These are phyloP conservation scores for Monosporascus sp. DNA, from an alignment of 2,329 filamentous ascomycete genomes.

Conservation along the genomic window DNA sequence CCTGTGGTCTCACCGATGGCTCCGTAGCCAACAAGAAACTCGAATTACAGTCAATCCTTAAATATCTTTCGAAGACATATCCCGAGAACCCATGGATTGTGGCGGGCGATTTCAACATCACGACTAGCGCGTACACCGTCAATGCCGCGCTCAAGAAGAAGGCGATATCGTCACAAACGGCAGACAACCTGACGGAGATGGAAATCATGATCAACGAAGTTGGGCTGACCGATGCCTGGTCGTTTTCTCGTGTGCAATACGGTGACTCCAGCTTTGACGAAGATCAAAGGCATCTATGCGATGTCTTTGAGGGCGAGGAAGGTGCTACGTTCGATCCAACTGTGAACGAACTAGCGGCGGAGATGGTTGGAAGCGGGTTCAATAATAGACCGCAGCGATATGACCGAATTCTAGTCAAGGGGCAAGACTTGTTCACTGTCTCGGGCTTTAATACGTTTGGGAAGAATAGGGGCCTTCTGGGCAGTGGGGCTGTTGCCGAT, in stretches of 20 bases:
- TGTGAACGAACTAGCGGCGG: conserved; percentile 49
- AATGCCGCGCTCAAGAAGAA: conserved; percentile 45
- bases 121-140: conserved; percentile 53
- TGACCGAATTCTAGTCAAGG: conserved; percentile 54
- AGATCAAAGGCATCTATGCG: conserved; percentile 15
- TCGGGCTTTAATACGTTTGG: conserved; percentile 55
- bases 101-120: conserved; percentile 61
- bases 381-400: conserved; percentile 59
- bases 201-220: conserved; percentile 40
- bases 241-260: conserved; percentile 36
- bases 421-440: conserved; percentile 33
- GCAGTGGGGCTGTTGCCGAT: neutral
- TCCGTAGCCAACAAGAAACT: conserved; percentile 51
- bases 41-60: conserved; percentile 47
- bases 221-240: conserved; percentile 49
- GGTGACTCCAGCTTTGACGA: conserved; percentile 33
- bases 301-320: conserved; percentile 52
- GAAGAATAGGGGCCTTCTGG: conserved; percentile 25
- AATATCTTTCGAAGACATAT: conserved; percentile 38
- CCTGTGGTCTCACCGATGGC: conserved; percentile 53
- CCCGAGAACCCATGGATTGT: conserved; percentile 46
- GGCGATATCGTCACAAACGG: conserved; percentile 47
- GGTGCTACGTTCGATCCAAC: conserved; percentile 61
- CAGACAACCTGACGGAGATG: conserved; percentile 36
- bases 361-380: conserved; percentile 39